phyloP scores from a whole-genome alignment of 805 yeast species.

The Ogataea dorogensis region DNA sequence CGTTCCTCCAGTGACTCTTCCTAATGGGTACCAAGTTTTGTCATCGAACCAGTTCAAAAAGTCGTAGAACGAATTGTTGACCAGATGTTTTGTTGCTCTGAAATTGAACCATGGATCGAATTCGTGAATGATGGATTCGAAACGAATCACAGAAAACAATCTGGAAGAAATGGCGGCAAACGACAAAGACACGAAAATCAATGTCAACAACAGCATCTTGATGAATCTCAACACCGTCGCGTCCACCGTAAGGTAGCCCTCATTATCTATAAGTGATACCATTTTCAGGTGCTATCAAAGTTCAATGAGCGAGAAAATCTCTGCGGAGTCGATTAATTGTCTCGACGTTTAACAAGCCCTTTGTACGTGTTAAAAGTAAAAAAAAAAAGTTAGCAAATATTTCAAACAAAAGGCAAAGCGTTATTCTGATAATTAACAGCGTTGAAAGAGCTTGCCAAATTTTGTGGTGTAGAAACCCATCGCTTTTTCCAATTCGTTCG shows the following conservation, averaged over 20 bases:
- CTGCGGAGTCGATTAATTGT: conserved; percentile 5
- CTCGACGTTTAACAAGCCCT: conserved; percentile 3
- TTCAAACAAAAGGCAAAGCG: conserved; percentile 5
- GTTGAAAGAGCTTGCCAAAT: too few species aligned
- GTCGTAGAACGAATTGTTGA: conserved; percentile 78
- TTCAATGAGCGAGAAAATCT: conserved; percentile 1
- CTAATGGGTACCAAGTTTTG: conserved; percentile 98
- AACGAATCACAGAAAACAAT: conserved; percentile 92
- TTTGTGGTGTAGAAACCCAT: too few species aligned
- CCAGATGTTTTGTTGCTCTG: conserved; percentile 92
- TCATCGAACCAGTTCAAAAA: conserved; percentile 98
- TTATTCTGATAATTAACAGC: neutral
- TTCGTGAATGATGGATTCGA: conserved; percentile 96
- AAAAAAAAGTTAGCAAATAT: conserved; percentile 3
- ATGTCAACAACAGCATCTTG: conserved; percentile 51
- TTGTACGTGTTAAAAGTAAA: conserved; percentile 10
- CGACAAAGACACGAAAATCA: conserved; percentile 73
- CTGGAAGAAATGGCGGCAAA: conserved; percentile 93
- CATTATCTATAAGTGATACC: conserved; percentile 21
- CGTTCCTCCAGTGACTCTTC: conserved; percentile 99
- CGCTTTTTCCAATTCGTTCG: conserved; percentile 3
- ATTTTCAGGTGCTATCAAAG: conserved; percentile 5
- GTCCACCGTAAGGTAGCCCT: conserved; percentile 30
- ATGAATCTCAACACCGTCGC: conserved; percentile 20
- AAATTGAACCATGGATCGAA: conserved; percentile 97